A percentile compares a stretch with the other conserved stretches of the same genome.
Conservation (phyloP, 2,329 filamentous ascomycete species). For the Diaporthe aspalathi region DNA sequence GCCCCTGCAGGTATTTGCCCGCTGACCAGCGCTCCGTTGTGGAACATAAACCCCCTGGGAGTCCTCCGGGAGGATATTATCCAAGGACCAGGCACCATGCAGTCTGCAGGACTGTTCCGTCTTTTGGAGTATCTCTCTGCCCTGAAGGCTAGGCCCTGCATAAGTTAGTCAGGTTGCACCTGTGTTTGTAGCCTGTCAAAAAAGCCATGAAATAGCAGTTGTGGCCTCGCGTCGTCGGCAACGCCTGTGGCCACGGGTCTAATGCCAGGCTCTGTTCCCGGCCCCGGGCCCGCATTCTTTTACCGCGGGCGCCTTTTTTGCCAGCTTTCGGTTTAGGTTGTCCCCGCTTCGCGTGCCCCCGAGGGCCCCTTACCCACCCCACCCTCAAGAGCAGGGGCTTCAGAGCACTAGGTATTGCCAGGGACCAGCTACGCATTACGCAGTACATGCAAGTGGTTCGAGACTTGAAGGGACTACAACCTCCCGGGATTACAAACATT, state of each 20-base stretch:
- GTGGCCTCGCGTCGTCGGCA: not conserved
- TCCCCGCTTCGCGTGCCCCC: not conserved
- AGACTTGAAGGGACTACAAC: not conserved
- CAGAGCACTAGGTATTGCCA: not conserved
- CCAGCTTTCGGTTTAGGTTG: not conserved
- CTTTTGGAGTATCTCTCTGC: not conserved
- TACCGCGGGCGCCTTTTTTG: not conserved
- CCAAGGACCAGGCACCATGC: too few relatives aligned
- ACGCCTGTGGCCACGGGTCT: not conserved
- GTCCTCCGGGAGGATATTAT: not conserved
- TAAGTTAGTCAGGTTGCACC: not conserved
- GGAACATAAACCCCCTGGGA: constrained; percentile 2
- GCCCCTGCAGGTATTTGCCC: not conserved
- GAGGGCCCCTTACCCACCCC: not conserved
- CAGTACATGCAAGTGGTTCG: not conserved
- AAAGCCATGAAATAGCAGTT: not conserved
- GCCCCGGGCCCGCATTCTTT: not conserved
- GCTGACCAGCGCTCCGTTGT: constrained; percentile 5
- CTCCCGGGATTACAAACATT: too few relatives aligned
- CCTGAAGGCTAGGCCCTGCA: not conserved
- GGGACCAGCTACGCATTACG: not conserved
- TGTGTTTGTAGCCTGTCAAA: not conserved
- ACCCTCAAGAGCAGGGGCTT: not conserved
- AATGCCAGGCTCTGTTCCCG: not conserved
- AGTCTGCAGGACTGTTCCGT: not conserved